phyloP scores from a whole-genome alignment of 345 rosid genomes.

The Camelina hispida region DNA sequence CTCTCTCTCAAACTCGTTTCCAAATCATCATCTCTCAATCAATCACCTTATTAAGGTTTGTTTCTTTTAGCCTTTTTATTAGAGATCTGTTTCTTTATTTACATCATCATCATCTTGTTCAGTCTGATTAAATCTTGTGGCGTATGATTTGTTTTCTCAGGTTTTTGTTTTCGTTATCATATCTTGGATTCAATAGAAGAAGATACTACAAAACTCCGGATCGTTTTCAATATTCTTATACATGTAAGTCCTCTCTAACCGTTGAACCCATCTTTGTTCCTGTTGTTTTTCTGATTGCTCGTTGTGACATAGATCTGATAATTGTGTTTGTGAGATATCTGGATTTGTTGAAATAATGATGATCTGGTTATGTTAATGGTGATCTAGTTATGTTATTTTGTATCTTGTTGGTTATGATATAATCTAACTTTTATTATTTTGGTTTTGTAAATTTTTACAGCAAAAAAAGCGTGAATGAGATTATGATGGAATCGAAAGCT shows the following conservation, averaged over 20 bases:
- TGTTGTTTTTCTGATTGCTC: neutral
- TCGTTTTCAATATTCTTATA: conserved; percentile 17
- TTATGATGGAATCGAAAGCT: conserved; percentile 71
- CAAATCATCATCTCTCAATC: conserved; percentile 17
- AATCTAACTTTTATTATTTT: neutral
- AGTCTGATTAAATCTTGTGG: conserved; percentile 3
- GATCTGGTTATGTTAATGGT: neutral
- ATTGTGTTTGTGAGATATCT: neutral
- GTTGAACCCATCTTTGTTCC: neutral
- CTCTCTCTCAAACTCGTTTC: conserved; percentile 16
- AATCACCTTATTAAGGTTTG: conserved; percentile 27
- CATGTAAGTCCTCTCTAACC: conserved; percentile 31
- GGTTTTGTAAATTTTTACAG: neutral
- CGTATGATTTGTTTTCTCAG: conserved; percentile 36
- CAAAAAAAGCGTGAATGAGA: conserved; percentile 63
- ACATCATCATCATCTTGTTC: neutral
- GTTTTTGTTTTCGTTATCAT: conserved; percentile 23
- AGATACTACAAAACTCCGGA: neutral
- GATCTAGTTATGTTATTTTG: neutral
- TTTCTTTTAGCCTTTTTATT: neutral
- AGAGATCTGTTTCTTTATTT: conserved; percentile 12
- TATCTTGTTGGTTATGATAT: neutral
- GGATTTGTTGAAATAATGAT: neutral
- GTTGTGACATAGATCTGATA: no score
- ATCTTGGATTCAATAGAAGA: neutral